phyloP scores from a whole-genome alignment of 2,329 filamentous ascomycete species.

The Lecanicillium sp. region DNA sequence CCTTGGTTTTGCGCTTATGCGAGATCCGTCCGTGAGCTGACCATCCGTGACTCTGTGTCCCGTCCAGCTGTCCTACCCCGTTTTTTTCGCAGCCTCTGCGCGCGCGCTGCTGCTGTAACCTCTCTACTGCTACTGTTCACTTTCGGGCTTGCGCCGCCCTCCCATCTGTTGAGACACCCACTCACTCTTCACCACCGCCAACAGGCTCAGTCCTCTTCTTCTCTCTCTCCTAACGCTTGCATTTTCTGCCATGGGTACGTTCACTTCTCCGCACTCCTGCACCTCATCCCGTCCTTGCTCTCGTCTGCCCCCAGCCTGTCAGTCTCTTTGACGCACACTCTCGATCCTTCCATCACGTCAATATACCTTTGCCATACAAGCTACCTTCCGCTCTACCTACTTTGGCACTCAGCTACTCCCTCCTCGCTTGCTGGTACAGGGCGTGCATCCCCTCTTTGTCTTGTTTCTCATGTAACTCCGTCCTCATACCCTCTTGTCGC shows the following conservation, averaged over 20 bases:
- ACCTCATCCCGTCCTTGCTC: conserved; percentile 10
- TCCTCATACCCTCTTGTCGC: neutral
- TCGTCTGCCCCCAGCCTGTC: conserved; percentile 10
- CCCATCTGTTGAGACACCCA: conserved; percentile 24
- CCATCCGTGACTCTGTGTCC: conserved; percentile 18
- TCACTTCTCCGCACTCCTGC: conserved; percentile 11
- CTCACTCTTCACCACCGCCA: conserved; percentile 16
- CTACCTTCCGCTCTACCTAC: conserved; percentile 1
- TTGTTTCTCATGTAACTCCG: conserved; percentile 6
- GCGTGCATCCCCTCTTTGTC: neutral
- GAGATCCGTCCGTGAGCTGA: conserved; percentile 27
- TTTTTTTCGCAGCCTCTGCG: too few species aligned
- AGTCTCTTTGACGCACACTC: neutral
- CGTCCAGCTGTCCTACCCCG: conserved; percentile 19
- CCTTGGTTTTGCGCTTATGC: conserved; percentile 26
- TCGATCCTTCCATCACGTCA: conserved; percentile 3
- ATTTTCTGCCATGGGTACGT: conserved; percentile 16
- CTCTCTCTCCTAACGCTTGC: conserved; percentile 11
- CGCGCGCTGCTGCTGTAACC: too few species aligned
- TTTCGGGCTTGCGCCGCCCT: conserved; percentile 16
- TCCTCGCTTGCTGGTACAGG: conserved; percentile 11
- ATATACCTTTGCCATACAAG: conserved; percentile 2
- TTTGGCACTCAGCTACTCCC: neutral
- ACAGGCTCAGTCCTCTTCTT: conserved; percentile 12
- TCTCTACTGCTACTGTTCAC: conserved; percentile 17